Conservation (phyloP, 345 rosid species). For the Balakata baccata region DNA sequence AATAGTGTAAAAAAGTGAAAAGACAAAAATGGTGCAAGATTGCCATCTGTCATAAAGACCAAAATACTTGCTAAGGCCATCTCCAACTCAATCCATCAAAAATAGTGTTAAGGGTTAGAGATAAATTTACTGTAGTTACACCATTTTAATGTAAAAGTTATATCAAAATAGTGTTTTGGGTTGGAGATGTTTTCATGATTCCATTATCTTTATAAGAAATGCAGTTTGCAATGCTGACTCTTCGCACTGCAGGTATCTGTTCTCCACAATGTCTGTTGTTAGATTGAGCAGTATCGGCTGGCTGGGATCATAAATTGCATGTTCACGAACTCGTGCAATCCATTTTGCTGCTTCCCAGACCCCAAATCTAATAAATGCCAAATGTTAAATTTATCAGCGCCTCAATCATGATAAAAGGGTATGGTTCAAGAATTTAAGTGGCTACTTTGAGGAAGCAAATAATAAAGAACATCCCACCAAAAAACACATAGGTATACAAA, state of each 20-base stretch:
- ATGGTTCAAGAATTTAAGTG: neutral
- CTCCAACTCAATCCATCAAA: too few species aligned
- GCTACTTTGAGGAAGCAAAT: neutral
- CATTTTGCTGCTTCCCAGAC: constrained; percentile 96
- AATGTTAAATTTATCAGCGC: neutral
- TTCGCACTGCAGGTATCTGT: constrained; percentile 66
- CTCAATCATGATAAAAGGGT: neutral
- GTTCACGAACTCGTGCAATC: constrained; percentile 78
- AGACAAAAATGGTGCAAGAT: too few species aligned
- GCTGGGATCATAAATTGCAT: constrained; percentile 55
- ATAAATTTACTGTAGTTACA: too few species aligned
- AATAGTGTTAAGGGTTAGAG: too few species aligned
- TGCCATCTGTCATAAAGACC: too few species aligned
- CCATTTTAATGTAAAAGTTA: too few species aligned
- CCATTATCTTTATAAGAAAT: constrained; percentile 70
- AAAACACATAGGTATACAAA: neutral
- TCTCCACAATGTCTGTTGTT: constrained; percentile 73
- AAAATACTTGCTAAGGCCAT: too few species aligned
- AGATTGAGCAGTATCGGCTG: constrained; percentile 71
- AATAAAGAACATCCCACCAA: neutral
- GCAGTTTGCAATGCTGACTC: constrained; percentile 75
- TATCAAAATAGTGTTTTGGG: too few species aligned
- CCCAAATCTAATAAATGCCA: constrained; percentile 54
- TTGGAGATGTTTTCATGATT: too few species aligned
- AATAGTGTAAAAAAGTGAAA: too few species aligned